Conservation (phyloP, 768 basidiomycete genomes). For the Pisolithus sp. region DNA sequence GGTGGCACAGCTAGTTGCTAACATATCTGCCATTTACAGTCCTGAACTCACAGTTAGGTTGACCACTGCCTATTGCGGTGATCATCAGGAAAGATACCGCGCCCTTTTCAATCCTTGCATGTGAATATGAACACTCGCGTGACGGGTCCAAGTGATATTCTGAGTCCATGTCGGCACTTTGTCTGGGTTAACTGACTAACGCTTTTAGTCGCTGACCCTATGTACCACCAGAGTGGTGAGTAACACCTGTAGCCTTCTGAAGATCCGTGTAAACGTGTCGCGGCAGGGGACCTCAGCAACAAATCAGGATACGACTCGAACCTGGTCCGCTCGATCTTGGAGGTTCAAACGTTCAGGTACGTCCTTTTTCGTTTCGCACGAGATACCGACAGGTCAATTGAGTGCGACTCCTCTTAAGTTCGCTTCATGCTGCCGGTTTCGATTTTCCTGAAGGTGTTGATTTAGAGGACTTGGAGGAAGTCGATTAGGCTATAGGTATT, state of each 20-base stretch:
- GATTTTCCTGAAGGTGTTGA: too few species aligned
- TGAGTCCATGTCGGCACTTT: not conserved
- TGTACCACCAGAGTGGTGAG: too few species aligned
- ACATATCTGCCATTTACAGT: constrained; percentile 23
- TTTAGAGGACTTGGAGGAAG: too few species aligned
- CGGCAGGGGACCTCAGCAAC: constrained; percentile 55
- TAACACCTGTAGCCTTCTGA: too few species aligned
- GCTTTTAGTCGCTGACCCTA: not conserved
- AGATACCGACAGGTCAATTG: not conserved
- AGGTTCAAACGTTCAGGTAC: constrained; percentile 75
- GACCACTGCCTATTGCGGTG: constrained; percentile 53
- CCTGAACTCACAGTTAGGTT: constrained; percentile 54
- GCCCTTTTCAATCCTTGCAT: not conserved
- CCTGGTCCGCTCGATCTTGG: constrained; percentile 77
- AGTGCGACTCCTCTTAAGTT: too few species aligned
- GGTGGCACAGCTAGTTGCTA: too few species aligned
- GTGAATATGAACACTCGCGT: not conserved
- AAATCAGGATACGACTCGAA: constrained; percentile 30
- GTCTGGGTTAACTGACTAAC: too few species aligned
- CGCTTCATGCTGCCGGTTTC: too few species aligned
- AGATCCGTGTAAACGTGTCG: too few species aligned
- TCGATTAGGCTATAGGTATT: too few species aligned
- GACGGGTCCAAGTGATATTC: constrained; percentile 50
- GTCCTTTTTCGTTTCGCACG: not conserved
- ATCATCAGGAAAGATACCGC: constrained; percentile 28